Evolutionary conservation across 2,329 filamentous ascomycete species (phyloP), one percentile per base, ranked within the genome.

Genomic region (Pseudogymnoascus sp.): DNA sequence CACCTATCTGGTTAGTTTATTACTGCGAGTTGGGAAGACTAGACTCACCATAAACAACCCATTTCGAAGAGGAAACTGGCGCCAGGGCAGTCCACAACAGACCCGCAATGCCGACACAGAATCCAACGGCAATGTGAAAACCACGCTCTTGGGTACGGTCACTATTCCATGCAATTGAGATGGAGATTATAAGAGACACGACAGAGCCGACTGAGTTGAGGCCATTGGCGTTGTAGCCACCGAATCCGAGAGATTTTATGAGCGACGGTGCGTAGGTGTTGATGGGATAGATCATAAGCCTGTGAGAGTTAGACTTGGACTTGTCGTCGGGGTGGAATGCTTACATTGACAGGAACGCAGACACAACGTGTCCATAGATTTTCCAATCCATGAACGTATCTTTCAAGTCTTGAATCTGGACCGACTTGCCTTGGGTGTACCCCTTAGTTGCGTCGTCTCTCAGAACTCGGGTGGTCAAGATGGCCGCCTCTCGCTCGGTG

Each of bases 401-500:
- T 11, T 34, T 59, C 23, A 60, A 23, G 46, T 62, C 42, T 7
- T 16, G 21, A 7, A 61, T 10, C 16, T 28, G 16, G 31, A 60
- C 59, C 23, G 38, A 21, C 28, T 60, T 38, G 5, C 36, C 23
- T 10, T 60, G 18, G 21, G 34, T 37, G 3, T n/a, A 11, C 6
- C 34, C 59, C 12, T 60, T 60, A 1, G 59, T 38, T 12, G 31
- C 18, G 11, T 60, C 59, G 31, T 60, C 38, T 23, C 59, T 37
- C 12, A 60, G 5, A 28, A 42, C 31, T 16, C 31, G 12, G 14
- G 59, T 60, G 31, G 38, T 42, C 2, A 69, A 59, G 21, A 64
- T 64, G 12, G 65, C 63, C 6, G 68, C 64, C 37, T 67, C 65
- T 1, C 66, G 62, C 62, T 23, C 36, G 31, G 60, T 66, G 60